These are phyloP conservation scores for Kuraishia piskuri DNA, from an alignment of 805 yeast species.

Conservation along the genomic window DNA sequence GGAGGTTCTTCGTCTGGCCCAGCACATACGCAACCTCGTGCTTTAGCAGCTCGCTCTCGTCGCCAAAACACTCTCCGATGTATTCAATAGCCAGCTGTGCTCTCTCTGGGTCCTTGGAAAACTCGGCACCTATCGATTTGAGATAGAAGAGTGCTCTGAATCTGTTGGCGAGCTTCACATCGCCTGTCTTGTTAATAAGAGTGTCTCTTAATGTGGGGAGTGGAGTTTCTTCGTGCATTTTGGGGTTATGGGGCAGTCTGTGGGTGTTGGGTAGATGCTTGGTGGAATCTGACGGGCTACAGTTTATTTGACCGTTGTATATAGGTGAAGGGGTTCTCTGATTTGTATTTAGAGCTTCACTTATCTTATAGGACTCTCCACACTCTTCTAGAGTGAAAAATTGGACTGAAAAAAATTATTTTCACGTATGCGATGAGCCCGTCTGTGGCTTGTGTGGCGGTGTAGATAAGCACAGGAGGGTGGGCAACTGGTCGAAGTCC, in stretches of 20 bases:
- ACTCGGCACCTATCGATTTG: constrained; percentile 78
- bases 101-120: constrained; percentile 34
- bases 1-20: constrained; percentile 85
- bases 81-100: constrained; percentile 69
- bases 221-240: constrained; percentile 19
- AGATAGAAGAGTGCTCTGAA: constrained; percentile 92
- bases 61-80: constrained; percentile 77
- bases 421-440: background rate
- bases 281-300: background rate
- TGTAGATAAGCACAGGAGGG: background rate
- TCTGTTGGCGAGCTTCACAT: constrained; percentile 71
- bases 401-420: background rate
- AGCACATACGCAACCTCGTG: constrained; percentile 97
- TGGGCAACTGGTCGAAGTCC: too few relatives aligned
- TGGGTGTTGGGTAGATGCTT: too few relatives aligned
- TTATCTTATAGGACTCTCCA: too few relatives aligned
- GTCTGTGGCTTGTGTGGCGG: background rate
- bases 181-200: constrained; percentile 55
- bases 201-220: constrained; percentile 69
- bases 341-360: too few relatives aligned
- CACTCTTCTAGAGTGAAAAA: background rate
- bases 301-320: too few relatives aligned
- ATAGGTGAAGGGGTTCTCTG: too few relatives aligned
- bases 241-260: constrained; percentile 8
- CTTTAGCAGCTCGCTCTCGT: constrained; percentile 81